These are phyloP conservation scores for Yamadazyma spencermartinsiae DNA, from an alignment of 1,139 yeast species.

Conservation along the genomic window DNA sequence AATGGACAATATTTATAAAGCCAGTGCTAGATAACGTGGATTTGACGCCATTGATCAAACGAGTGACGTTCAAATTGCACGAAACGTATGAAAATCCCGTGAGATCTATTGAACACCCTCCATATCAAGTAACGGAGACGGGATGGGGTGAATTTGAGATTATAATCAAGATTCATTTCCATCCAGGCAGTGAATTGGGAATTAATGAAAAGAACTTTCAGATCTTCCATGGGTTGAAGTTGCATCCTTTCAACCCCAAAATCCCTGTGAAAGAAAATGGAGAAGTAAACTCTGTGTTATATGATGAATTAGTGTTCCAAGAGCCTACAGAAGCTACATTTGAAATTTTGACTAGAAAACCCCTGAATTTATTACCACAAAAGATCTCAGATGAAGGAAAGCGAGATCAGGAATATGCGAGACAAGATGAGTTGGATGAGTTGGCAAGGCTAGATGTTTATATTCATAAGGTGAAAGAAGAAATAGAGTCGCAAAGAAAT, in stretches of 20 bases:
- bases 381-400: conserved; percentile 46
- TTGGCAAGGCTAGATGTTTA: conserved; percentile 71
- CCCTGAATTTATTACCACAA: conserved; percentile 73
- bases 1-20: conserved; percentile 90
- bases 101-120: conserved; percentile 83
- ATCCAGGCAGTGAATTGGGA: conserved; percentile 64
- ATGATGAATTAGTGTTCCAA: conserved; percentile 90
- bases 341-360: conserved; percentile 69
- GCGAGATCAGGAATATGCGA: conserved; percentile 43
- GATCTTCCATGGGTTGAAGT: conserved; percentile 82
- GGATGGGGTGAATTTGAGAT: conserved; percentile 99
- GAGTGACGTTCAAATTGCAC: conserved; percentile 91
- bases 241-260: conserved; percentile 80
- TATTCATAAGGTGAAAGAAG: conserved; percentile 58
- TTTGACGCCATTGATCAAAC: conserved; percentile 77
- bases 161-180: conserved; percentile 81
- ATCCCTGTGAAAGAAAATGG: conserved; percentile 40
- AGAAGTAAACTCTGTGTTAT: conserved; percentile 65
- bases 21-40: conserved; percentile 81
- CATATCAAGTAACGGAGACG: conserved; percentile 93
- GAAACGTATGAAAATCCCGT: conserved; percentile 90
- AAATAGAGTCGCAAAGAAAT: conserved; percentile 52
- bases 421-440: conserved; percentile 71
- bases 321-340: conserved; percentile 94
- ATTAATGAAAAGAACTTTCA: conserved; percentile 82